Evolutionary conservation across 345 rosid species (phyloP), one percentile per base, ranked within the genome.

Genomic region (Cardamine occulta): DNA sequence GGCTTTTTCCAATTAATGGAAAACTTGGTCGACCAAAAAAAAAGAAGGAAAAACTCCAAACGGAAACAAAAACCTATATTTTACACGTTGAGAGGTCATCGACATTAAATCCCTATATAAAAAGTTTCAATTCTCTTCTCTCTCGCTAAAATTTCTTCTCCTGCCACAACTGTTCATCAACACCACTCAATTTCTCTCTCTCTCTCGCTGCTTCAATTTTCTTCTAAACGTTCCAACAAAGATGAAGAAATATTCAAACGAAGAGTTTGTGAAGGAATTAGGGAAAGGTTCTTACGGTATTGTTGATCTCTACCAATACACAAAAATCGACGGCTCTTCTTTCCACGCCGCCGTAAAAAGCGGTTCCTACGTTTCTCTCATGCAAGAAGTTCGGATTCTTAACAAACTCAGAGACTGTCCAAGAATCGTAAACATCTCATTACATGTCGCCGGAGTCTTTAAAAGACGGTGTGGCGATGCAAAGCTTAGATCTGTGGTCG

Each of bases 401-500:
- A 8, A n/a, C 26, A 5, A 59, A 35, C 64, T 40, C 21, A 62
- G 8, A 24, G 51, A 48, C 9, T 62, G 13, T 62, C 67, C 34
- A 5, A 40, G 51, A 23, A 62, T 62, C 34, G 14, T 24, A 1
- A 17, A 39, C 28, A 4, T 7, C 3, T 62, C 6, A 1, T 4
- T 61, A 72, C 48, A 72, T 72, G 76, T 17, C 68, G 4, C 68
- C 68, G 3, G 68, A 72, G 39, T 72, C 76, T 29, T 39, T 48
- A 2, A 11, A 3, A 13, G 48, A 49, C 3, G 68, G 39, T 8
- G 45, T 3, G 1, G 65, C 55, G 0, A 18, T 7, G 14, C 0
- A 60, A 34, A 24, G 26, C 60, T 47, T 72, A 37, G 76, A 72
- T 61, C 1, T 72, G n/a, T 72, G 74, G 76, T 72, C 76, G 3